Evolutionary conservation across 495 filamentous ascomycete genomes (phyloP).

Genomic region (Aspergillus bridgeri): DNA sequence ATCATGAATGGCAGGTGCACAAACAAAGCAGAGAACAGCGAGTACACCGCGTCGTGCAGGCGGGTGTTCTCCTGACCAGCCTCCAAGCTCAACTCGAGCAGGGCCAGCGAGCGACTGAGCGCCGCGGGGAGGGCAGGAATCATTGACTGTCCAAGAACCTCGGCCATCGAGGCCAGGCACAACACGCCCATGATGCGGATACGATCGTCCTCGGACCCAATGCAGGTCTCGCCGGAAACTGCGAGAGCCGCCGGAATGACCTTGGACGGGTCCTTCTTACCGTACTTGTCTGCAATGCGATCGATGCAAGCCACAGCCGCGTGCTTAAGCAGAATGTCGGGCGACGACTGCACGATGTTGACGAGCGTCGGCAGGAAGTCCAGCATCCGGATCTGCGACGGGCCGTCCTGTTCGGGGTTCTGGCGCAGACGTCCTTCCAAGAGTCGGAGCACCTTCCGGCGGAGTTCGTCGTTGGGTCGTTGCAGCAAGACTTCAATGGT

Average conservation of each 20-base stretch:
- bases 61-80: slow-evolving; percentile 49
- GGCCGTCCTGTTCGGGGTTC: slow-evolving; percentile 59
- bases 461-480: slow-evolving; percentile 65
- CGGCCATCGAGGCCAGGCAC: slow-evolving; percentile 81
- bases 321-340: slow-evolving; percentile 69
- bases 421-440: slow-evolving; percentile 70
- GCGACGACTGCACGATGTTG: slow-evolving; percentile 65
- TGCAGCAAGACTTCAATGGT: slow-evolving; percentile 75
- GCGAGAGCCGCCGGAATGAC: slow-evolving; percentile 61
- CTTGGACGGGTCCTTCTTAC: slow-evolving; percentile 74
- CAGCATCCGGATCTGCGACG: slow-evolving; percentile 65
- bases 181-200: slow-evolving; percentile 80
- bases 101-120: slow-evolving; percentile 63
- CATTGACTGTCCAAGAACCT: slow-evolving; percentile 78
- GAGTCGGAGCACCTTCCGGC: slow-evolving; percentile 73
- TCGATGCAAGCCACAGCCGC: slow-evolving; percentile 84
- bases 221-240: slow-evolving; percentile 70
- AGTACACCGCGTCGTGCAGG: slow-evolving; percentile 78
- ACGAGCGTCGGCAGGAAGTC: slow-evolving; percentile 75
- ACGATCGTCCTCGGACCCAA: slow-evolving; percentile 66
- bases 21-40: slow-evolving; percentile 72
- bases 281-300: slow-evolving; percentile 85
- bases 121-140: slow-evolving; percentile 77
- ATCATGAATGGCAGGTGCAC: slow-evolving; percentile 84
- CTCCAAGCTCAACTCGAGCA: slow-evolving; percentile 61